These are phyloP conservation scores for Fusarium papillatum DNA, from an alignment of 2,329 filamentous ascomycete genomes.

Conservation along the genomic window DNA sequence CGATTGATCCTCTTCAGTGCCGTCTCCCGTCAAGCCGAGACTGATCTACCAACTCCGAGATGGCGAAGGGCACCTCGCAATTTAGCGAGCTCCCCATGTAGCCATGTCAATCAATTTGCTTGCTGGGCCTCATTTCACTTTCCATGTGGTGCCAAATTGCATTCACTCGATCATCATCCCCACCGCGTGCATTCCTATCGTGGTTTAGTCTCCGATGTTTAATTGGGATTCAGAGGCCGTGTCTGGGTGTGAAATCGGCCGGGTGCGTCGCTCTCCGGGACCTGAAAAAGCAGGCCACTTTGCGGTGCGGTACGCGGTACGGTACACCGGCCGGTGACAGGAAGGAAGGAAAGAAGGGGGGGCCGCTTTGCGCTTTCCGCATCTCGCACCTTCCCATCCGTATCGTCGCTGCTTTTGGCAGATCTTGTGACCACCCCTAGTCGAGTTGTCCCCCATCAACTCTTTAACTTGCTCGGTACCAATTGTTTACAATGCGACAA, in stretches of 20 bases:
- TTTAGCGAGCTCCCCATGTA: not conserved
- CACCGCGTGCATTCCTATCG: not conserved
- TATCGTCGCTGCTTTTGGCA: slow-evolving; percentile 4
- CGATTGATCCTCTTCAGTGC: not conserved
- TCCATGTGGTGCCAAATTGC: slow-evolving; percentile 15
- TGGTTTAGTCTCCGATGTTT: slow-evolving; percentile 32
- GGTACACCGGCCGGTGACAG: not conserved
- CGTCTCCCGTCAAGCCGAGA: not conserved
- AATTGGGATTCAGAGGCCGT: slow-evolving; percentile 4
- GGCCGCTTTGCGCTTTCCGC: not conserved
- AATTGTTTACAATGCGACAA: not conserved
- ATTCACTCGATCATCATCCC: not conserved
- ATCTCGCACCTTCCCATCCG: not conserved
- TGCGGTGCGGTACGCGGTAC: not conserved
- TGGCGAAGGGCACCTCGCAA: slow-evolving; percentile 20
- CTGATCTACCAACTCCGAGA: slow-evolving; percentile 29
- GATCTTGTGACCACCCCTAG: not conserved
- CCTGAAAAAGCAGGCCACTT: slow-evolving; percentile 36
- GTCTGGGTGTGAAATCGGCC: slow-evolving; percentile 19
- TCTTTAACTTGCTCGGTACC: not conserved
- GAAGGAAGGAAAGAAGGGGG: not conserved
- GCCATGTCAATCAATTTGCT: not conserved
- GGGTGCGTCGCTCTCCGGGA: slow-evolving; percentile 27
- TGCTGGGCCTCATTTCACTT: slow-evolving; percentile 24
- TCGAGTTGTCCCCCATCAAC: not conserved